Evolutionary conservation across 345 rosid species (phyloP), one percentile per base, ranked within the genome.

Genomic region (Brassica cretica): DNA sequence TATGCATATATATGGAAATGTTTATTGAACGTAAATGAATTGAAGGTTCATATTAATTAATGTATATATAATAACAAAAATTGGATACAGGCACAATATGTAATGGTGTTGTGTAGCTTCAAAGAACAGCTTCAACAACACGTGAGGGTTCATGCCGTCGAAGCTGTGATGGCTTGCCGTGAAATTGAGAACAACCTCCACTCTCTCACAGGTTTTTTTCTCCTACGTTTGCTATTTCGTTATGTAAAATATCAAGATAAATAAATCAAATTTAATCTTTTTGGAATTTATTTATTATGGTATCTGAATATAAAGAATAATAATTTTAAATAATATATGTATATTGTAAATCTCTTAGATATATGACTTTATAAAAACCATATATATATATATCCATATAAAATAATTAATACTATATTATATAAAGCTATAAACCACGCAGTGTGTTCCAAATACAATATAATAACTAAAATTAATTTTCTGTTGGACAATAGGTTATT

Each of bases 51-150:
- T 37, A 37, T 35, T 63, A 15, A 32, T 35, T 63, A 15, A 32
- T 35, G 39, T 51, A 49, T 24, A 71, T 29, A 25, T 62, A 10
- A 24, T 32, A 30, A 18, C 11, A 2, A 41, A 27, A 14, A 5
- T 44, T 68, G 49, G 72, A 32, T 73, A 70, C 83, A 94, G 98
- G 93, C 90, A 69, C 98, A 94, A 71, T 92, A 94, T 84, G 76
- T 94, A 89, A 85, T 92, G 84, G 89, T 94, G 74, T 68, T 94
- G 80, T 94, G 98, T 86, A 88, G 88, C 74, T 94, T 94, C 88
- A 94, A 92, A 83, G 98, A 94, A 68, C 98, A 94, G 85, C 95
- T 94, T n/a, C 98, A 94, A 72, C 98, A 94, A 59, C 98, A 94
- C 81, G 98, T 94, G 83, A 87, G 97, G 81, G 94, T 94, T 73